These are phyloP conservation scores for Trichopus zeylanicus DNA, from an alignment of 116 monocot species.

Conservation along the genomic window DNA sequence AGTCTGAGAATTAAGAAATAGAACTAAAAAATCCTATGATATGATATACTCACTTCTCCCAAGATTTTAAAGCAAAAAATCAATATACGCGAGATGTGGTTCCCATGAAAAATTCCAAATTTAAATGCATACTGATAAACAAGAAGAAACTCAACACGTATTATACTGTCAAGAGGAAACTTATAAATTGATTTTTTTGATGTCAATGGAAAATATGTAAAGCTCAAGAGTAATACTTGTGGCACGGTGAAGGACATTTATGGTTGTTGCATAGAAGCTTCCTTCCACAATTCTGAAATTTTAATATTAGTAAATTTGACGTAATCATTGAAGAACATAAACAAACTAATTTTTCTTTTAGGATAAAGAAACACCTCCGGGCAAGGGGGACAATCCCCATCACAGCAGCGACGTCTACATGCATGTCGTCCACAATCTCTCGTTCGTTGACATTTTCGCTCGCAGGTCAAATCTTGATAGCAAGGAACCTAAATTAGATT, in stretches of 20 bases:
- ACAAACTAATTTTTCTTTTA: not conserved
- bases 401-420: conserved; percentile 86
- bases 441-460: conserved; percentile 70
- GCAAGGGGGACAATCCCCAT: conserved; percentile 75
- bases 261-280: conserved; percentile 85
- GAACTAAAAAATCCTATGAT: too few relatives aligned
- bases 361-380: conserved; percentile 49
- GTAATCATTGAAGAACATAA: not conserved
- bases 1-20: too few relatives aligned
- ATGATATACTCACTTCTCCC: too few relatives aligned
- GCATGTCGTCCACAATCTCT: conserved; percentile 95
- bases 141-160: too few relatives aligned
- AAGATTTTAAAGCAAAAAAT: too few relatives aligned
- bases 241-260: conserved; percentile 91
- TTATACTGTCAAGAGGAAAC: too few relatives aligned
- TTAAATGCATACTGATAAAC: too few relatives aligned
- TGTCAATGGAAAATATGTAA: not conserved
- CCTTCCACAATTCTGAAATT: conserved; percentile 73
- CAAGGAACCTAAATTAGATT: conserved; percentile 75
- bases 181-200: not conserved
- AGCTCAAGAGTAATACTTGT: conserved; percentile 47
- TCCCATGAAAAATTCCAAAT: too few relatives aligned
- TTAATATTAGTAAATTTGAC: conserved; percentile 14
- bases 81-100: too few relatives aligned
- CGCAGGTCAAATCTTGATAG: conserved; percentile 90